Conservation (phyloP, 768 basidiomycete genomes). For the Mycena pura region DNA sequence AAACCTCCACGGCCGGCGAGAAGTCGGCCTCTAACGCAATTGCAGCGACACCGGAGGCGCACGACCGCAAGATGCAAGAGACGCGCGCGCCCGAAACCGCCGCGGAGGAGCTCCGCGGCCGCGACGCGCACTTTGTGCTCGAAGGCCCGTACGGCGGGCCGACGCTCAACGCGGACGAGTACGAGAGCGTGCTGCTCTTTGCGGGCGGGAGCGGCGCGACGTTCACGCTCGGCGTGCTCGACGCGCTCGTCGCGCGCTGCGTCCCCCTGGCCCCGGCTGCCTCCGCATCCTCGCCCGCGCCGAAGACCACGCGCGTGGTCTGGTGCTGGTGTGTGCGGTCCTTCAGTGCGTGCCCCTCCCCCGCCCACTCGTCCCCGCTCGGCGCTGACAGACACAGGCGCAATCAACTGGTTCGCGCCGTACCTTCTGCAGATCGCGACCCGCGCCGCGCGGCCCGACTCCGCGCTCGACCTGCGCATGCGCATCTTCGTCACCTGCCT, state of each 20-base stretch:
- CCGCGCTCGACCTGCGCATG: neutral
- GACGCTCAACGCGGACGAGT: constrained; percentile 69
- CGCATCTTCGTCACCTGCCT: neutral
- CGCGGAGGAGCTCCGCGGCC: neutral
- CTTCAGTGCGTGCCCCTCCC: constrained; percentile 80
- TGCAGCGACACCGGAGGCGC: too few relatives aligned
- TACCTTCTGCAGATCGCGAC: constrained; percentile 3
- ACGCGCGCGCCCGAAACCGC: constrained; percentile 1
- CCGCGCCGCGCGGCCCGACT: neutral
- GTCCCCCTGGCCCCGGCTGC: too few relatives aligned
- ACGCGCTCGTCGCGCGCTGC: constrained; percentile 73
- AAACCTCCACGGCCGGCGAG: too few relatives aligned
- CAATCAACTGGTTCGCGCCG: constrained; percentile 36
- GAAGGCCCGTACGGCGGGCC: constrained; percentile 91
- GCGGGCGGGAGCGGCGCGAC: constrained; percentile 88
- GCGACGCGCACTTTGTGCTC: constrained; percentile 69
- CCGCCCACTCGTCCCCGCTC: constrained; percentile 45
- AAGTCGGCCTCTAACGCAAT: too few relatives aligned
- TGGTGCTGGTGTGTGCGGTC: constrained; percentile 42
- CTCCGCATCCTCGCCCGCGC: constrained; percentile 50
- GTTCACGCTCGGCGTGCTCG: constrained; percentile 80
- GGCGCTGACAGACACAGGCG: constrained; percentile 53
- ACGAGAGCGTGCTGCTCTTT: constrained; percentile 75
- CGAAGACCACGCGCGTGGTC: constrained; percentile 65
- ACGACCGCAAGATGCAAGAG: too few relatives aligned